These are phyloP conservation scores for Verticillium isaacii DNA, from an alignment of 2,329 filamentous ascomycete species.

Conservation along the genomic window DNA sequence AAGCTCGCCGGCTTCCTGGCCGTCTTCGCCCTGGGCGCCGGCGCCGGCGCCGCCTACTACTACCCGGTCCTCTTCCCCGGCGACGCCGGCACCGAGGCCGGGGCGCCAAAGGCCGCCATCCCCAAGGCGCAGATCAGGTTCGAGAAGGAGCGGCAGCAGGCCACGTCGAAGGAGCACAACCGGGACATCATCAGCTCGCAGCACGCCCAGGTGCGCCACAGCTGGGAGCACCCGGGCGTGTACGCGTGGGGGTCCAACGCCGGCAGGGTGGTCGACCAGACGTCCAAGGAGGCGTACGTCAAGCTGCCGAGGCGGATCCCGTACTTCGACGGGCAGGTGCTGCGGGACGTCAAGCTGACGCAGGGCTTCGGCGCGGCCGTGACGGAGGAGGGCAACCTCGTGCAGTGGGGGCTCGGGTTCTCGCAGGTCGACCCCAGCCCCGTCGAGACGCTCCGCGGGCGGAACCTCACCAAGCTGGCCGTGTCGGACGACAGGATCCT, in stretches of 20 bases:
- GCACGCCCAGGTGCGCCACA: conserved; percentile 81
- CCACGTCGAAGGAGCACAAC: conserved; percentile 64
- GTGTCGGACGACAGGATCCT: conserved; percentile 82
- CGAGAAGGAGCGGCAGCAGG: conserved; percentile 58
- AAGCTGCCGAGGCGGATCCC: conserved; percentile 74
- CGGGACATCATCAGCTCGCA: conserved; percentile 76
- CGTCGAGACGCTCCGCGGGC: conserved; percentile 69
- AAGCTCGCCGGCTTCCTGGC: conserved; percentile 24
- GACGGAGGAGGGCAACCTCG: conserved; percentile 77
- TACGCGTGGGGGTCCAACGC: conserved; percentile 91
- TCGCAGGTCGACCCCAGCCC: conserved; percentile 61
- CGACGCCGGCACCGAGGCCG: conserved; percentile 21
- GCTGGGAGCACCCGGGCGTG: conserved; percentile 77
- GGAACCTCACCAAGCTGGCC: conserved; percentile 70
- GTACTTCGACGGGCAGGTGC: conserved; percentile 78
- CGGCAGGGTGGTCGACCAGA: conserved; percentile 79
- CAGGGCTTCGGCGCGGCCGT: conserved; percentile 80
- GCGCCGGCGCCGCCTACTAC: conserved; percentile 29
- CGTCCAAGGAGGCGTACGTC: conserved; percentile 69
- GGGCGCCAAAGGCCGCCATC: conserved; percentile 4
- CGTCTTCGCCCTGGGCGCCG: conserved; percentile 22
- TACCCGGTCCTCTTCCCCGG: conserved; percentile 26
- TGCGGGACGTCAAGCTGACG: conserved; percentile 85
- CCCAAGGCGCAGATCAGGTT: conserved; percentile 56
- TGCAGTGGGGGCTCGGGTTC: conserved; percentile 87